These are phyloP conservation scores for Tetragonia tetragonoides DNA, from an alignment of 148 eudicot genomes.

Conservation along the genomic window DNA sequence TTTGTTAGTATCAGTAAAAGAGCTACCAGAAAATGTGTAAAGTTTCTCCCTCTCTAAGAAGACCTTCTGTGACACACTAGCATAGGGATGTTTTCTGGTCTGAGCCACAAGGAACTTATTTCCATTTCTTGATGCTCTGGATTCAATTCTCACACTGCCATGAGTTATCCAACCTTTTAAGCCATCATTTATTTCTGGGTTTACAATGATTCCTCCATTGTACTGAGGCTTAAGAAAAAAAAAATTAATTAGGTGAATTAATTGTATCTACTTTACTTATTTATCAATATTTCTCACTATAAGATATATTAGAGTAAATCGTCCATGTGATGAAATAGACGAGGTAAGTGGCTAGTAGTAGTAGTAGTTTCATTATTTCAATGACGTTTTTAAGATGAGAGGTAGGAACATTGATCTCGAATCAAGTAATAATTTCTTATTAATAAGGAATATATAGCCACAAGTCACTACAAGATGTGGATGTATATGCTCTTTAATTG, in stretches of 20 bases:
- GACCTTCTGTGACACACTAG: conserved; percentile 40
- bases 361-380: too few relatives aligned
- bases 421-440: too few relatives aligned
- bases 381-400: neutral
- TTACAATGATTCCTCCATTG: conserved; percentile 54
- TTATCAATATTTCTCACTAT: neutral
- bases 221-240: conserved; percentile 60
- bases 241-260: too few relatives aligned
- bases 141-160: conserved; percentile 38
- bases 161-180: conserved; percentile 51
- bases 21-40: conserved; percentile 61
- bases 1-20: neutral
- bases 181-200: conserved; percentile 50
- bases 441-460: too few relatives aligned
- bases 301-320: neutral
- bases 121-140: conserved; percentile 29
- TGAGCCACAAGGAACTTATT: conserved; percentile 45
- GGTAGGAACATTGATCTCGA: neutral
- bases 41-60: conserved; percentile 33
- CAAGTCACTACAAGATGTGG: too few relatives aligned
- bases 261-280: too few relatives aligned
- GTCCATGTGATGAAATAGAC: neutral
- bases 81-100: conserved; percentile 25
- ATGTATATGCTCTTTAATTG: too few relatives aligned
- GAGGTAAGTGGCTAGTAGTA: too few relatives aligned